These are phyloP conservation scores for Asterochloris erici DNA, from an alignment of 139 green algal species.

Conservation along the genomic window DNA sequence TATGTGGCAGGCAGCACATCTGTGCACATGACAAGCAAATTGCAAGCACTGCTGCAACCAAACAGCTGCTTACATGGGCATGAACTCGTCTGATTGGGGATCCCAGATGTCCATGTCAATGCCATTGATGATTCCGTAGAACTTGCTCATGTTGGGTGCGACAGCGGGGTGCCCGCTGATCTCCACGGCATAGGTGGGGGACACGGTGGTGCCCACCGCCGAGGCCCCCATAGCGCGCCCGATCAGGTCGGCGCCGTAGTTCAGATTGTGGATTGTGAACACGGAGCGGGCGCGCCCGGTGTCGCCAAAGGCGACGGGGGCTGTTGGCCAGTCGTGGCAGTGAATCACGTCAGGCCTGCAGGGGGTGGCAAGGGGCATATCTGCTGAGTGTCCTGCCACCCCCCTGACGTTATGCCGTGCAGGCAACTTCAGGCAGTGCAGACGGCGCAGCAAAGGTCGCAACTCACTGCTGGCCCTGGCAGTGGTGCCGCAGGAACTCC, in stretches of 20 bases:
- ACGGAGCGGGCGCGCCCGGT: constrained; percentile 34
- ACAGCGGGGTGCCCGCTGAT: constrained; percentile 71
- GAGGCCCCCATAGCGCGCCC: constrained; percentile 51
- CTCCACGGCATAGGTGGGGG: constrained; percentile 90
- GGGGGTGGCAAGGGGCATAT: no score
- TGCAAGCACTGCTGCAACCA: neutral
- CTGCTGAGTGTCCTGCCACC: no score
- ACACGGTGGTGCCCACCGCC: constrained; percentile 83
- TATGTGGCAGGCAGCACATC: no score
- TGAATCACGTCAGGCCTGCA: constrained; percentile 88
- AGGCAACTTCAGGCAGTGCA: neutral
- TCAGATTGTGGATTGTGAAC: constrained; percentile 97
- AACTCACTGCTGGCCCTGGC: constrained; percentile 2
- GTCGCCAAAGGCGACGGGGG: constrained; percentile 49
- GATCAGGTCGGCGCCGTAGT: constrained; percentile 86
- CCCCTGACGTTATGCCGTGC: neutral
- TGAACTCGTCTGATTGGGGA: constrained; percentile 68
- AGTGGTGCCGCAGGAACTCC: constrained; percentile 82
- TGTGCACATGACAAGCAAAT: no score
- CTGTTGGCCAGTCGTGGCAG: constrained; percentile 94
- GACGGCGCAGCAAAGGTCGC: neutral
- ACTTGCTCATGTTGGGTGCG: constrained; percentile 70
- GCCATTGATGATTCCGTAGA: constrained; percentile 91
- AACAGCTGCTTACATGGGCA: constrained; percentile 46
- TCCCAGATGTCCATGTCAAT: constrained; percentile 99